These are phyloP conservation scores for Nakaseomyces nivariensis DNA, from an alignment of 1,139 yeast genomes.

Conservation along the genomic window DNA sequence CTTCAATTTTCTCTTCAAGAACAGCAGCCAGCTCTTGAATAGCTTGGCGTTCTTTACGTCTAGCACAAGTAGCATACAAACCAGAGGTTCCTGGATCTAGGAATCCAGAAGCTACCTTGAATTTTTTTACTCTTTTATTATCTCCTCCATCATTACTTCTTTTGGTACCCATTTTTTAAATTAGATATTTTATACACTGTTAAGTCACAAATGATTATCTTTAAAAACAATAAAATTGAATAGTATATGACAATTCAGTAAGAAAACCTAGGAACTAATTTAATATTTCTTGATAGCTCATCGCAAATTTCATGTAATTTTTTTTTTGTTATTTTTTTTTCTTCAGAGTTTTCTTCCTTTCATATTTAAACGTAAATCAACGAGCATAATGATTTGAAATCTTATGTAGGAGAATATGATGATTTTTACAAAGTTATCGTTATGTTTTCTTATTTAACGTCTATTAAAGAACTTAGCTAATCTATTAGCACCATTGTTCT, in stretches of 20 bases:
- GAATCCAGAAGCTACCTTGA: conserved; percentile 23
- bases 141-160: conserved; percentile 8
- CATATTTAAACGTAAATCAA: no score
- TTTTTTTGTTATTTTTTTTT: no score
- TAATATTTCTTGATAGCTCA: no score
- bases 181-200: not conserved
- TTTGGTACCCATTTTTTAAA: conserved; percentile 5
- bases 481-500: conserved; percentile 13
- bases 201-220: no score
- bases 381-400: no score
- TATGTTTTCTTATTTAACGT: conserved; percentile 6
- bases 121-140: conserved; percentile 13
- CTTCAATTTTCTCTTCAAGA: conserved; percentile 48
- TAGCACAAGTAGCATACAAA: conserved; percentile 72
- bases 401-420: not conserved
- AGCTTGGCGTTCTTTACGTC: conserved; percentile 69
- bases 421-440: not conserved
- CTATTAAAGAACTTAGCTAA: conserved; percentile 25
- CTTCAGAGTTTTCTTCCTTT: no score
- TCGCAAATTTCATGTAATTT: no score
- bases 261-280: no score
- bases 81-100: conserved; percentile 76
- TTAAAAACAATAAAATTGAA: no score
- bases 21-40: conserved; percentile 60
- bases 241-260: no score